Evolutionary conservation across 345 rosid genomes (phyloP), one percentile per base, ranked within the genome.

Genomic region (Salix brachista): DNA sequence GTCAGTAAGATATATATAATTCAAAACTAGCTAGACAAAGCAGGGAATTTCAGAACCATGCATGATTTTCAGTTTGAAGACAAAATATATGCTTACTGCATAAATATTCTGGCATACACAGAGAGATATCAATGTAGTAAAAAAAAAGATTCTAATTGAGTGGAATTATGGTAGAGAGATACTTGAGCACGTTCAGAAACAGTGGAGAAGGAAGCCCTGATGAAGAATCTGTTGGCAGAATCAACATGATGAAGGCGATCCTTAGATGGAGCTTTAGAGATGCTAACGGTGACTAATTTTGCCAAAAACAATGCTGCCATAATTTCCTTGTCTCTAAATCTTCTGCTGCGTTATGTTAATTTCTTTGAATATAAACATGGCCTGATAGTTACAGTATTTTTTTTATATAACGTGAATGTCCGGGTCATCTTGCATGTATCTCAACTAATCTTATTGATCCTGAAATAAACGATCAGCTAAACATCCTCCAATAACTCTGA

Each of bases 221-320:
- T 50, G 14, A 77, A 69, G 46, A 79, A n/a, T 67, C 39, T 67
- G 44, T 32, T 46, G 41, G 75, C 41, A 64, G 78, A 72, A 50
- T 36, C 78, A 58, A 75, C 69, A 23, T 25, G 61, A 79, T 23
- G 48, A 32, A 28, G 68, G 32, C 68, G 66, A 39, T 56, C 42
- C 8, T 28, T 77, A 13, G 75, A 61, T 36, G 71, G 77, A 61
- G 74, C 69, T 50, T 52, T 81, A 3, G 80, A 70, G 65, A 79
- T 19, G 71, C 54, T 80, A 48, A 70, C 50, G 60, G 62, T n/a
- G 19, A 77, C 67, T 74, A 52, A 74, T 70, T 68, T 87, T 46
- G 80, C 79, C 79, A 71, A 66, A 48, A 77, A 72, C 8, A 77
- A 65, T 36, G 77, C 84, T 79, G 80, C 78, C 84, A 75, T 75